Conservation (phyloP, 75 land plant species). For the Larix kaempferi region DNA sequence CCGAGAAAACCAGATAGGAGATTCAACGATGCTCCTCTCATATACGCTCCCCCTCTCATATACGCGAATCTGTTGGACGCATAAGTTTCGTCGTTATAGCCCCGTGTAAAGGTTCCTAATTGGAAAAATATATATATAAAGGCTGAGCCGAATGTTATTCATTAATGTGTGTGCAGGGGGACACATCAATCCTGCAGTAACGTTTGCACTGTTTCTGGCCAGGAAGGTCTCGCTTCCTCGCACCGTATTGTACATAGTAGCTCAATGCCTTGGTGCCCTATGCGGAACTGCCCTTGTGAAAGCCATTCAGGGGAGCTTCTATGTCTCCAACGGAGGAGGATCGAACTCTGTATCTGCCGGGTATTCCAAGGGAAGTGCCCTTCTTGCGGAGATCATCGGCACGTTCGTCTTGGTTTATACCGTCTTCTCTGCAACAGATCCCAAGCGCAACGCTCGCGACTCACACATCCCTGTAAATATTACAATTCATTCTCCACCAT, state of each 20-base stretch:
- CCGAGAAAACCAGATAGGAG: too few species aligned
- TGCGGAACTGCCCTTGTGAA: slow-evolving; percentile 21
- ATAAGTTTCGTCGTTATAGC: too few species aligned
- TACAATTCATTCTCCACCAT: background rate
- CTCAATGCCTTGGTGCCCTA: slow-evolving; percentile 20
- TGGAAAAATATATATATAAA: too few species aligned
- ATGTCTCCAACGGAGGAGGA: slow-evolving; percentile 14
- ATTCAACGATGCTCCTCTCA: too few species aligned
- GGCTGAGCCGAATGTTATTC: too few species aligned
- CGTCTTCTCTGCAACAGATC: slow-evolving; percentile 26
- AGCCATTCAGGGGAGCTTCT: slow-evolving; percentile 4
- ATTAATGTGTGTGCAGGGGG: slow-evolving; percentile 5
- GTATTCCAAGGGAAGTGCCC: slow-evolving; percentile 13
- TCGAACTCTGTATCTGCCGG: slow-evolving; percentile 7
- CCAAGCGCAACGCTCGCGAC: slow-evolving; percentile 20
- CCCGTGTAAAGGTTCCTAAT: too few species aligned
- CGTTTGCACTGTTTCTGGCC: slow-evolving; percentile 19
- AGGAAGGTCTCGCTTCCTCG: slow-evolving; percentile 20
- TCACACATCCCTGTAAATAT: slow-evolving; percentile 26
- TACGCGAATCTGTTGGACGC: too few species aligned
- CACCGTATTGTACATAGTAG: slow-evolving; percentile 12
- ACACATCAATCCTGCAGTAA: slow-evolving; percentile 18
- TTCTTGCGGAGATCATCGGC: slow-evolving; percentile 29
- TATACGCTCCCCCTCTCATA: too few species aligned
- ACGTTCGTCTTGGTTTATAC: slow-evolving; percentile 32